phyloP scores from a whole-genome alignment of 305 asterid species.

The Fraxinus sp. region DNA sequence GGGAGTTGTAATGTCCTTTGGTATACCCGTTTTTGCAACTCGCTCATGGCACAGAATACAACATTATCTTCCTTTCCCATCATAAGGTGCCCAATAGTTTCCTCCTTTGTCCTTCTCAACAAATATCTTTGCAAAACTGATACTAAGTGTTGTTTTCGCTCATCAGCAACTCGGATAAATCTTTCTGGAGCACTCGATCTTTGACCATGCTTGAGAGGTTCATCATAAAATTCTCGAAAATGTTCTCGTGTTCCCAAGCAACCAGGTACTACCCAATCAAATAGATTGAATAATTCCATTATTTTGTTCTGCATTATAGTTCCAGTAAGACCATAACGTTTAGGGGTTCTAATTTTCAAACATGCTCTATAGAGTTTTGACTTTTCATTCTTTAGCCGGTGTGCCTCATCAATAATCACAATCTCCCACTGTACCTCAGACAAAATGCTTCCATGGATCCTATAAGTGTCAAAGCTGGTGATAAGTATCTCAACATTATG shows the following conservation, averaged over 20 bases:
- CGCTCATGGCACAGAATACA: slow-evolving; percentile 94
- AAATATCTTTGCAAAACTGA: slow-evolving; percentile 66
- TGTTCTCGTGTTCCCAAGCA: slow-evolving; percentile 90
- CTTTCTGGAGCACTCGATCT: slow-evolving; percentile 83
- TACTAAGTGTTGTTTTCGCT: slow-evolving; percentile 77
- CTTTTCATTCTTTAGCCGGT: slow-evolving; percentile 87
- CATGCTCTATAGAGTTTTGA: slow-evolving; percentile 79
- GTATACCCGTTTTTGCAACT: slow-evolving; percentile 83
- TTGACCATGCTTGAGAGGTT: slow-evolving; percentile 98
- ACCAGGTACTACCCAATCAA: slow-evolving; percentile 85
- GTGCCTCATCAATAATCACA: slow-evolving; percentile 87
- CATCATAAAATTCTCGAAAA: slow-evolving; percentile 90
- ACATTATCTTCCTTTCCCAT: slow-evolving; percentile 96
- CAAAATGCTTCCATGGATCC: slow-evolving; percentile 71
- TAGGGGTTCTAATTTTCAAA: slow-evolving; percentile 64
- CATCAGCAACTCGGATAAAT: slow-evolving; percentile 74
- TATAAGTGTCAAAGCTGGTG: slow-evolving; percentile 89
- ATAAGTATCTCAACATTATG: slow-evolving; percentile 66
- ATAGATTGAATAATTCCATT: slow-evolving; percentile 86
- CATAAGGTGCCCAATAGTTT: slow-evolving; percentile 96
- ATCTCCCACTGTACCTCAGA: slow-evolving; percentile 76
- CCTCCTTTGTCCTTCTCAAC: slow-evolving; percentile 94
- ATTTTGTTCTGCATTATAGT: slow-evolving; percentile 93
- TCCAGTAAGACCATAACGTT: slow-evolving; percentile 92
- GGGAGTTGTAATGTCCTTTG: slow-evolving; percentile 77